phyloP scores from a whole-genome alignment of 169 alveolate species.

The Eimeria sp. region DNA sequence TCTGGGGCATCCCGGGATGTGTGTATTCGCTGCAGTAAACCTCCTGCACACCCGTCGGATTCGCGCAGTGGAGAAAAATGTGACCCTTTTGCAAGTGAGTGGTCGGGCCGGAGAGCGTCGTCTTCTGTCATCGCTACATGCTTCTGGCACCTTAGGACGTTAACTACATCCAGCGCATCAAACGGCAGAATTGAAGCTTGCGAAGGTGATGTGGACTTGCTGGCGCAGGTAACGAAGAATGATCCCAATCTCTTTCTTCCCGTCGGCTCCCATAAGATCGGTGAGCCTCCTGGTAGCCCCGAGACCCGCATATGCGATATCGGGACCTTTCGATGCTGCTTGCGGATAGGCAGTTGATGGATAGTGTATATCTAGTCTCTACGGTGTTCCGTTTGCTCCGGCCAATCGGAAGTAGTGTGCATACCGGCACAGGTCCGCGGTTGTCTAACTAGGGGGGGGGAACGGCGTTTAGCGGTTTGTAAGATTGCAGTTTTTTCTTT shows the following conservation, averaged over 20 bases:
- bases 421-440: neutral
- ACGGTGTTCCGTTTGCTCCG: neutral
- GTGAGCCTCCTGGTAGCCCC: constrained; percentile 15
- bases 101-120: neutral
- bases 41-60: constrained; percentile 79
- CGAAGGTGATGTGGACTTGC: neutral
- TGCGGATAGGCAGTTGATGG: neutral
- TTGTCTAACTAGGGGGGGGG: neutral
- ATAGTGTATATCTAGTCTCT: neutral
- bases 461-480: neutral
- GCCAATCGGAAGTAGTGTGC: neutral
- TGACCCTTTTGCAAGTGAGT: constrained; percentile 70
- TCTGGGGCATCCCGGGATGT: neutral
- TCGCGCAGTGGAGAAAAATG: constrained; percentile 74
- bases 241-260: constrained; percentile 52
- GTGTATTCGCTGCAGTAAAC: constrained; percentile 19
- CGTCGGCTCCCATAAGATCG: constrained; percentile 52
- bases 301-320: neutral
- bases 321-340: neutral
- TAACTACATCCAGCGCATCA: no score
- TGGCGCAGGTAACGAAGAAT: constrained; percentile 59
- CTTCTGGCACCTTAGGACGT: neutral
- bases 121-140: neutral
- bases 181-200: neutral
- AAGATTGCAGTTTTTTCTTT: neutral